Percentiles rank a stretch among this genome's conserved stretches.
These are phyloP conservation scores for Claviceps spartinae DNA, from an alignment of 2,329 filamentous ascomycete genomes.

Conservation along the genomic window DNA sequence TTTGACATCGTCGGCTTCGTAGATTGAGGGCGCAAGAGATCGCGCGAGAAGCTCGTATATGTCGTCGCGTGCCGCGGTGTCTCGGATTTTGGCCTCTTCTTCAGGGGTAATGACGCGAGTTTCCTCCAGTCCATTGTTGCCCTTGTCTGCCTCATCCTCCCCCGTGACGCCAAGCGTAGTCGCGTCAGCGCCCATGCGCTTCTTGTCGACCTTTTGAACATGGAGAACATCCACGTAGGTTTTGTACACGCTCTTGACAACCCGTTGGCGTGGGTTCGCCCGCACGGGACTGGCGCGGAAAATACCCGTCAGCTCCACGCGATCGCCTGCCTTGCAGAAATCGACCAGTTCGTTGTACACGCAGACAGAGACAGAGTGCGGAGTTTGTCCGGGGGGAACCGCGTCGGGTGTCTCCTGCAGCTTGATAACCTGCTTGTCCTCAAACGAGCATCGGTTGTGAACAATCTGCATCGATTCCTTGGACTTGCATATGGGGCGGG, in stretches of 20 bases:
- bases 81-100: slow-evolving; percentile 78
- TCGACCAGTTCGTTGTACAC: slow-evolving; percentile 96
- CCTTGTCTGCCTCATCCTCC: slow-evolving; percentile 48
- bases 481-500: slow-evolving; percentile 64
- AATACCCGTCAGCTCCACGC: slow-evolving; percentile 89
- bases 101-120: slow-evolving; percentile 71
- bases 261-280: slow-evolving; percentile 82
- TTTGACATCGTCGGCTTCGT: slow-evolving; percentile 97
- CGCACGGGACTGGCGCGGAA: slow-evolving; percentile 91
- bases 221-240: slow-evolving; percentile 94
- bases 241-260: slow-evolving; percentile 92
- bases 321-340: slow-evolving; percentile 93
- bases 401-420: slow-evolving; percentile 93
- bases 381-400: slow-evolving; percentile 89
- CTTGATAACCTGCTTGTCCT: slow-evolving; percentile 98
- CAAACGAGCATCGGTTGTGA: slow-evolving; percentile 88
- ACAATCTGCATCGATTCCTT: slow-evolving; percentile 97
- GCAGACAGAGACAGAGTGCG: slow-evolving; percentile 90
- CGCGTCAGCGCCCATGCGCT: slow-evolving; percentile 78
- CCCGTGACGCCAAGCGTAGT: slow-evolving; percentile 77
- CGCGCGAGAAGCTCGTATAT: slow-evolving; percentile 86
- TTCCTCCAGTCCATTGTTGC: slow-evolving; percentile 68
- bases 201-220: slow-evolving; percentile 92
- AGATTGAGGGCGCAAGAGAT: slow-evolving; percentile 86
- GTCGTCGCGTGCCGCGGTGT: slow-evolving; percentile 65